Base-by-base conservation (phyloP, 75 land plant species). In the Gnetum montanum region DNA sequence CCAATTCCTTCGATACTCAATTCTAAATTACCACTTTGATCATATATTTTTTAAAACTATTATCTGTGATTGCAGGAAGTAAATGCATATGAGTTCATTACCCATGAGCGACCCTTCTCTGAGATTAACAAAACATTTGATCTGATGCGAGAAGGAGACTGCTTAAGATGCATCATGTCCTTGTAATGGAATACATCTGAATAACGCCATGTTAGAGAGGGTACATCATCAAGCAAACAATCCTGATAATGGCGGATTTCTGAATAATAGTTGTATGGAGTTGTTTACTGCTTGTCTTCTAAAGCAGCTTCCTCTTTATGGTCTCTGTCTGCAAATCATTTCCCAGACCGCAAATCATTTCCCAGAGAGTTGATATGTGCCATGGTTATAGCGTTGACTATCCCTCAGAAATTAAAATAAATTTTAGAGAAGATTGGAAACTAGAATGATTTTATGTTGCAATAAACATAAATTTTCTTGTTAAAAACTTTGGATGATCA, bases 111-210 rank as follows among this genome's bases (percentile, higher is more conserved):
- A 50, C 79, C 84, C 10, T 80, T 88, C 57, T 69, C 69, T 0
- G 53, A 88, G 50, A 88, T 88, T 43, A 89, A 85, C 66, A 53
- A 74, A 43, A 87, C 87, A 1, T 83, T 87, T 27, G 51, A 77
- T 22, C 57, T 83, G 33, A 63, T 80, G 12, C 46, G 25, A 0
- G 63, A 69, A 33, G 92, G 92, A 2, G 58, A 68, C 34, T 81
- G 78, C 62, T 51, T 69, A 23, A 81, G 80, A 3, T 82, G 83
- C 19, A 53, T 68, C 20, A 57, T 79, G 26, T 67, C 79, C 0
- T 47, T 19, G 0, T 57, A 68, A 28, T 82, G 86, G 2, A 60
- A 66, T 29, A 48, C 34, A 75, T 38, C 58, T 81, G 7, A 30
- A 38, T 43, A 44, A 72, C 34, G 60, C n/a, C n/a, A 38, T 16